Percentiles rank a stretch among this genome's conserved stretches.
Conservation (phyloP, 1,284 basidiomycete species). For the Caloboletus inedulis region DNA sequence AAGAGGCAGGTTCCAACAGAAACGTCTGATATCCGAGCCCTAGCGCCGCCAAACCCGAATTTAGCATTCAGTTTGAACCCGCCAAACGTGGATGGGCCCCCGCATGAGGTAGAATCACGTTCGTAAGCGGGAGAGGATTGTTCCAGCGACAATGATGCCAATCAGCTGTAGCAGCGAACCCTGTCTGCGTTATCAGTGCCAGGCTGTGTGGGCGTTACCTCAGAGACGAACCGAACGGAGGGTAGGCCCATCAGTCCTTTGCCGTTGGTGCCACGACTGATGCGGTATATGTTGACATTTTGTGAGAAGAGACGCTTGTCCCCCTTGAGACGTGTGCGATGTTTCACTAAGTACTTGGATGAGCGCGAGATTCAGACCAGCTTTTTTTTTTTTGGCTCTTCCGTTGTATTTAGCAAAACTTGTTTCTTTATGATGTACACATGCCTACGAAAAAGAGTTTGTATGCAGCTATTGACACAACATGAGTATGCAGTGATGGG, state of each 20-base stretch:
- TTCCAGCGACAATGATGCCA: conserved; percentile 9
- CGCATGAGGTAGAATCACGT: not conserved
- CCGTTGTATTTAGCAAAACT: conserved; percentile 28
- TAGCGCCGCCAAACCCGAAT: conserved; percentile 8
- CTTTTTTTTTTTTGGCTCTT: not conserved
- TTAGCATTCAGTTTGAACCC: conserved; percentile 20
- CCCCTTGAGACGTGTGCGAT: not conserved
- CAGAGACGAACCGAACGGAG: conserved; percentile 12
- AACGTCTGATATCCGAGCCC: conserved; percentile 24
- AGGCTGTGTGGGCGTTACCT: conserved; percentile 22
- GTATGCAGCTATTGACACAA: conserved; percentile 39
- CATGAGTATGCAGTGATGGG: conserved; percentile 33
- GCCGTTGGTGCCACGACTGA: conserved; percentile 4
- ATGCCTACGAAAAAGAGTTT: conserved; percentile 30
- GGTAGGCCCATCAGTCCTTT: not conserved
- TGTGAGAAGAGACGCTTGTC: conserved; percentile 9
- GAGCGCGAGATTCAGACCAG: not conserved
- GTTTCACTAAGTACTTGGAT: conserved; percentile 9
- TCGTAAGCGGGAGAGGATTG: not conserved
- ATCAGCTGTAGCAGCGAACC: conserved; percentile 11
- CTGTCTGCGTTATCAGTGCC: conserved; percentile 13
- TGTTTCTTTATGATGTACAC: conserved; percentile 35
- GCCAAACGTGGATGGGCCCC: conserved; percentile 17
- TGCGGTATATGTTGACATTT: conserved; percentile 10
- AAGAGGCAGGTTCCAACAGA: conserved; percentile 30